phyloP scores from a whole-genome alignment of 768 basidiomycete species.

The Podaxis carcinomalis region DNA sequence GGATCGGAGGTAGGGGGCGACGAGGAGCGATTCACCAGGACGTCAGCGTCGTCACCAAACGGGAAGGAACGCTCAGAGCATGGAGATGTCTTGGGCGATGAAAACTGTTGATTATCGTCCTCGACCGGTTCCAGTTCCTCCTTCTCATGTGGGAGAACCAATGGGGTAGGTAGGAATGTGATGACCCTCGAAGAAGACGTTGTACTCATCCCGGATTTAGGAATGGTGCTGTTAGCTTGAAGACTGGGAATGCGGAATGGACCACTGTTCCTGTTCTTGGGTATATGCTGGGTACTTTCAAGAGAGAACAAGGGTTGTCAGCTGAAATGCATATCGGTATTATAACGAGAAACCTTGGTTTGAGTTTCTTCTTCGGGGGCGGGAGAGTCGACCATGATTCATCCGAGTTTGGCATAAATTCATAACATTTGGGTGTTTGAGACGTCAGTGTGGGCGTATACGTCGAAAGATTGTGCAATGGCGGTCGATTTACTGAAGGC shows the following conservation, averaged over 20 bases:
- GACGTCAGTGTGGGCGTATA: neutral
- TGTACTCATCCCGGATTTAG: conserved; percentile 1
- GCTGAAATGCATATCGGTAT: neutral
- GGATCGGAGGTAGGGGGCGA: conserved; percentile 4
- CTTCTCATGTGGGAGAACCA: neutral
- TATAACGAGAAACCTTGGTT: conserved; percentile 8
- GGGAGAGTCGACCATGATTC: conserved; percentile 9
- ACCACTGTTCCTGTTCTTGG: conserved; percentile 1
- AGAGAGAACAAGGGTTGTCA: neutral
- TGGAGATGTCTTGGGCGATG: conserved; percentile 6
- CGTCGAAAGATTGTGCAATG: neutral
- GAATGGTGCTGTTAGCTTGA: neutral
- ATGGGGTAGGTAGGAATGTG: conserved; percentile 6
- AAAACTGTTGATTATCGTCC: neutral
- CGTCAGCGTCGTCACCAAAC: neutral
- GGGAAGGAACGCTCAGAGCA: neutral
- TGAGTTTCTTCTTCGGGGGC: conserved; percentile 6
- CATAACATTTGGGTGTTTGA: neutral
- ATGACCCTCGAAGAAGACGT: neutral
- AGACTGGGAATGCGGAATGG: conserved; percentile 7
- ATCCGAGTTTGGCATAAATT: neutral
- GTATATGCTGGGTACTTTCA: neutral
- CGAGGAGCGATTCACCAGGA: neutral
- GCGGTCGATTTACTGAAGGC: neutral
- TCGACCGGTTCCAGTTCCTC: neutral